A percentile compares a stretch with the other conserved stretches of the same genome.
phyloP scores from a whole-genome alignment of 805 yeast genomes.

The Gaillardinia entomophila region DNA sequence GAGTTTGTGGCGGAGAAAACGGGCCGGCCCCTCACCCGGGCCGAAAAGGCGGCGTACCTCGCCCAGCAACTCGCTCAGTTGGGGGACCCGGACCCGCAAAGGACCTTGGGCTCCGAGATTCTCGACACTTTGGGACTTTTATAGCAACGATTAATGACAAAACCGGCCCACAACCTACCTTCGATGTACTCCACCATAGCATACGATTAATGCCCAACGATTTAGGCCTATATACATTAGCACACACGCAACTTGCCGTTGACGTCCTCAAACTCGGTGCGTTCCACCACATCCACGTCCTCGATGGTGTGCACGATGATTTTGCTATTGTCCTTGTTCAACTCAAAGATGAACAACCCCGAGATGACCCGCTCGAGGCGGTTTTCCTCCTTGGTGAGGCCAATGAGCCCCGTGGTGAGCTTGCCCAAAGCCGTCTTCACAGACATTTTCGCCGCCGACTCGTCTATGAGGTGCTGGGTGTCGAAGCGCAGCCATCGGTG shows the following conservation, averaged over 20 bases:
- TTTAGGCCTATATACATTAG: constrained; percentile 6
- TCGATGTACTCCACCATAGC: too few relatives aligned
- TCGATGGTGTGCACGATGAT: constrained; percentile 64
- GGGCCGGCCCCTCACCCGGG: constrained; percentile 10
- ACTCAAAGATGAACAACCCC: constrained; percentile 64
- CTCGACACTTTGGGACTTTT: too few relatives aligned
- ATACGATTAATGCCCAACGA: constrained; percentile 7
- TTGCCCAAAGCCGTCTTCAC: constrained; percentile 19
- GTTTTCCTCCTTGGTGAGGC: constrained; percentile 20
- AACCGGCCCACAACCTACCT: too few relatives aligned
- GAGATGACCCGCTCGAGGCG: constrained; percentile 36
- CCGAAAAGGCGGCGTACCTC: constrained; percentile 15
- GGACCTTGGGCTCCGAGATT: constrained; percentile 8
- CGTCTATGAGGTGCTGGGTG: constrained; percentile 12
- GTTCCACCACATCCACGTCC: constrained; percentile 53
- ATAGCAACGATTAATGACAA: too few relatives aligned
- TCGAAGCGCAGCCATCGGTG: constrained; percentile 37
- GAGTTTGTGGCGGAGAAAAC: constrained; percentile 11
- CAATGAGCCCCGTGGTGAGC: constrained; percentile 27
- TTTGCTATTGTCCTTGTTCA: constrained; percentile 48
- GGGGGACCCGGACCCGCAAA: constrained; percentile 5
- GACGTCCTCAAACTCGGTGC: constrained; percentile 19
- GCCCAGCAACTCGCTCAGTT: constrained; percentile 9
- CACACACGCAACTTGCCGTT: constrained; percentile 23
- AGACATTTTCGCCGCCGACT: constrained; percentile 6